These are phyloP conservation scores for Melampsora larici-populina DNA, from an alignment of 1,284 basidiomycete species.

Conservation along the genomic window DNA sequence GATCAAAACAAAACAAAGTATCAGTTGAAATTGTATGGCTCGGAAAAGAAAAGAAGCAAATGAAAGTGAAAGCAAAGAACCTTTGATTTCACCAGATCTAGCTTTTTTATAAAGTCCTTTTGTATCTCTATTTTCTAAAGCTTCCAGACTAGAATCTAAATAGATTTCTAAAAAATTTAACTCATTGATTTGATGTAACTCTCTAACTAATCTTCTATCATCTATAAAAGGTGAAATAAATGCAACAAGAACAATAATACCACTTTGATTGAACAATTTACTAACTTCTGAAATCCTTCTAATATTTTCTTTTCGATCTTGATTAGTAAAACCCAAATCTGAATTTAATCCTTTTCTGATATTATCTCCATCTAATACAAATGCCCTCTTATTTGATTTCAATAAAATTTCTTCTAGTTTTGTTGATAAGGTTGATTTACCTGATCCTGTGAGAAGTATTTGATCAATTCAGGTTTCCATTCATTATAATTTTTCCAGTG, in stretches of 20 bases:
- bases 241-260: background rate
- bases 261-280: background rate
- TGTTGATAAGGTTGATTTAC: background rate
- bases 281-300: background rate
- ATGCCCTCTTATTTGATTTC: background rate
- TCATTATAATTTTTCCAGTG: too few relatives aligned
- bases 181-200: background rate
- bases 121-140: background rate
- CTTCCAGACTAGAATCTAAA: background rate
- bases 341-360: background rate
- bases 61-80: too few relatives aligned
- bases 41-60: too few relatives aligned
- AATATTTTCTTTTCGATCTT: background rate
- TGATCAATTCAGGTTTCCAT: too few relatives aligned
- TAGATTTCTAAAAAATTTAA: background rate
- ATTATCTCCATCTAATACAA: background rate
- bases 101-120: constrained; percentile 2
- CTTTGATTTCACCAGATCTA: background rate
- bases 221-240: background rate
- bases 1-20: too few relatives aligned
- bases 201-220: background rate
- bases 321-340: background rate
- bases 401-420: background rate
- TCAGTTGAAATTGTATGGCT: too few relatives aligned
- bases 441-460: background rate